Base-by-base conservation (phyloP, 352 stramenopile species). In the Elongisporangium undulatum region DNA sequence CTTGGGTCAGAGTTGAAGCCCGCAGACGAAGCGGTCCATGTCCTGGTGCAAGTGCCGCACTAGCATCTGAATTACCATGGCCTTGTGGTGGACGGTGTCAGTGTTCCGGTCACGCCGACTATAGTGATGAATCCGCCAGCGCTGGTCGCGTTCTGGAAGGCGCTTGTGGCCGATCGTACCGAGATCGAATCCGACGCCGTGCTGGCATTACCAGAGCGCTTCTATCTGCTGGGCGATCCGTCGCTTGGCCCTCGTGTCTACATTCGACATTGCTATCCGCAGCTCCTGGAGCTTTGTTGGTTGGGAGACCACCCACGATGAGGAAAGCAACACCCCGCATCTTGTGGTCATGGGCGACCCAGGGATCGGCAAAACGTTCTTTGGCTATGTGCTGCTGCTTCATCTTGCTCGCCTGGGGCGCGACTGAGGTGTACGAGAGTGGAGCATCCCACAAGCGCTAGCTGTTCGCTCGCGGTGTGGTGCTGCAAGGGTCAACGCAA, bases 301-400 rank as follows among this genome's bases (percentile, higher is more conserved):
- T 75, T 15, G 12, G 17, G 10, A 45, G 5, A n/a, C n/a, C n/a
- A n/a, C n/a, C n/a, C n/a, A n/a, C n/a, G n/a, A n/a, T n/a, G n/a
- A n/a, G n/a, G n/a, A n/a, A n/a, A 53, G n/a, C 4, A 71, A 68
- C 17, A 64, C 55, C 24, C 64, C 58, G 22, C 67, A 72, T 69
- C 56, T 75, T n/a, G 61, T 75, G 53, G 69, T 75, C 26, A 57
- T 75, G 21, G 67, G 64, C n/a, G 69, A 69, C 41, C 63, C 59
- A 60, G 68, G 59, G 22, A 72, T 69, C 21, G 64, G 64, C 49
- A 75, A 69, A 20, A 67, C 64, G 41, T 69, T 63, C 59, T 72
- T 72, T 41, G 60, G 56, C 38, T 69, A 54, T 59, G 29, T 69
- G 19, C 50, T 72, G 23, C 65, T 72, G 59, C 56, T 64, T 41